Conservation (phyloP, 768 basidiomycete species). For the Trametes gibbosa region DNA sequence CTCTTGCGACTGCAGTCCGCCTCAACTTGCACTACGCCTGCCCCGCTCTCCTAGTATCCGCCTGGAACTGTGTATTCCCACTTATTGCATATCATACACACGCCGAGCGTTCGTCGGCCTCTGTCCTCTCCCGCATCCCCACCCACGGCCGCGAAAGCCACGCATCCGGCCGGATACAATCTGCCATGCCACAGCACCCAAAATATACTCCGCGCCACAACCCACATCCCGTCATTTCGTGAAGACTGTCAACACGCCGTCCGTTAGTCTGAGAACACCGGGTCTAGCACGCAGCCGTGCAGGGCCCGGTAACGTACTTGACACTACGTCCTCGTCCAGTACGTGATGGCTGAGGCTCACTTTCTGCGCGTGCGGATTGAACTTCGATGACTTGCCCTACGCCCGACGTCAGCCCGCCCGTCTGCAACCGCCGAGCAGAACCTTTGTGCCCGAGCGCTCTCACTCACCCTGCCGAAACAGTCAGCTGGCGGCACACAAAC, state of each 20-base stretch:
- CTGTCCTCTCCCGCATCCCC: not conserved
- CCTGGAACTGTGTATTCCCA: not conserved
- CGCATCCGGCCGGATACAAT: not conserved
- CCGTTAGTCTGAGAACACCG: constrained; percentile 7
- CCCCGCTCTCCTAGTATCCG: not conserved
- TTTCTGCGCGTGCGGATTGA: constrained; percentile 91
- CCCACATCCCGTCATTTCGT: constrained; percentile 29
- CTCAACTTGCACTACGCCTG: not conserved
- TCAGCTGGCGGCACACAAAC: constrained; percentile 10
- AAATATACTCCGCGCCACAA: not conserved
- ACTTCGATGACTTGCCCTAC: constrained; percentile 92
- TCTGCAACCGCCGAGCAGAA: constrained; percentile 2
- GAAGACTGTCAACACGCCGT: constrained; percentile 31
- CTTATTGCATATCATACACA: not conserved
- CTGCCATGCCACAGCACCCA: not conserved
- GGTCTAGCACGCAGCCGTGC: not conserved
- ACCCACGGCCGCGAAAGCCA: too few relatives aligned
- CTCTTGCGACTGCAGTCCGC: too few relatives aligned
- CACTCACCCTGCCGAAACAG: constrained; percentile 19
- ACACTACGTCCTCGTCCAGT: constrained; percentile 86
- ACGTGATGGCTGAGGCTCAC: constrained; percentile 83
- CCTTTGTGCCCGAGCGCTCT: not conserved
- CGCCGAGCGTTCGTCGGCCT: not conserved
- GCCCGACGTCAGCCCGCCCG: constrained; percentile 10
- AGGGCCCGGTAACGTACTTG: constrained; percentile 54